These are phyloP conservation scores for Ceratobasidium sp. DNA, from an alignment of 1,284 basidiomycete species.

Conservation along the genomic window DNA sequence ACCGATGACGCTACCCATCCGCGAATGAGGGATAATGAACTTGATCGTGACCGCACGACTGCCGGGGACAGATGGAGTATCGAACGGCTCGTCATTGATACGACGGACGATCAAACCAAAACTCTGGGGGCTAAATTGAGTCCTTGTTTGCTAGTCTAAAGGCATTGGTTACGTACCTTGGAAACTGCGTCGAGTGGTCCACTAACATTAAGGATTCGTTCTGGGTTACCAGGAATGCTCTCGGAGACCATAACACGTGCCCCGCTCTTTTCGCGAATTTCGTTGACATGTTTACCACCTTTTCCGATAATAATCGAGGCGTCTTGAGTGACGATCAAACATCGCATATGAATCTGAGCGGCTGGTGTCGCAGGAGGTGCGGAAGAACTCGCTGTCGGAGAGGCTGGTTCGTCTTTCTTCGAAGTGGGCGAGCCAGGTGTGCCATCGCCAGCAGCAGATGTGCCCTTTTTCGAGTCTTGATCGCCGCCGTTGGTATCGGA, in stretches of 20 bases:
- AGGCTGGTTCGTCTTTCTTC: constrained; percentile 37
- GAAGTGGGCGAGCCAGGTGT: constrained; percentile 43
- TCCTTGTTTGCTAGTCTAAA: constrained; percentile 42
- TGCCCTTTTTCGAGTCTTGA: constrained; percentile 56
- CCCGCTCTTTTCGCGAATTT: constrained; percentile 97
- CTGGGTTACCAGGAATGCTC: constrained; percentile 97
- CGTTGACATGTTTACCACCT: constrained; percentile 96
- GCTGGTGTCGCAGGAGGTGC: constrained; percentile 59
- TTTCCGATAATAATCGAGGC: constrained; percentile 99
- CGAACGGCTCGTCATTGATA: constrained; percentile 99
- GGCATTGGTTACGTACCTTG: constrained; percentile 72
- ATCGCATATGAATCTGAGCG: constrained; percentile 85
- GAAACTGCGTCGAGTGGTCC: constrained; percentile 98
- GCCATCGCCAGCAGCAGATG: constrained; percentile 53
- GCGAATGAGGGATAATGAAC: constrained; percentile 99
- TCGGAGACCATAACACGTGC: constrained; percentile 96
- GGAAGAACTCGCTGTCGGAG: constrained; percentile 60
- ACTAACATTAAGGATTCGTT: constrained; percentile 96
- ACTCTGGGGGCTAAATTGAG: constrained; percentile 68
- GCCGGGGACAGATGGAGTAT: constrained; percentile 96
- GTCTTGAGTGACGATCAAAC: constrained; percentile 98
- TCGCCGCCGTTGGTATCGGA: constrained; percentile 36
- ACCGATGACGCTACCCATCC: constrained; percentile 99
- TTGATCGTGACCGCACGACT: constrained; percentile 99
- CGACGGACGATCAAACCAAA: constrained; percentile 98